Evolutionary conservation across 768 basidiomycete genomes (phyloP).

Genomic region (Termitomyces sp.): DNA sequence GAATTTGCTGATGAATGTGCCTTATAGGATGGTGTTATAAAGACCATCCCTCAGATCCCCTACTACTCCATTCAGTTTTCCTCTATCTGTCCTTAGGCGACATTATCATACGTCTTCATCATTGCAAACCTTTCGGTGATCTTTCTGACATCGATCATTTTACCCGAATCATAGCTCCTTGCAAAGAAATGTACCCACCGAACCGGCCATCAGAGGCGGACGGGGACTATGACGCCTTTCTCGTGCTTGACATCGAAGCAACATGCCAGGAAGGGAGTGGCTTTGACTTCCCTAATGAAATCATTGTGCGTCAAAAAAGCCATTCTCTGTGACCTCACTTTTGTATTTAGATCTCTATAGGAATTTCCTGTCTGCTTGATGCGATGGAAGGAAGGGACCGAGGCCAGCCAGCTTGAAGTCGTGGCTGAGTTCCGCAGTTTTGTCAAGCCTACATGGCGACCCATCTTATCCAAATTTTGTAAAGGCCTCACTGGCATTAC

Average conservation of each 20-base stretch:
- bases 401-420: conserved; percentile 57
- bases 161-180: not conserved
- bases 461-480: conserved; percentile 80
- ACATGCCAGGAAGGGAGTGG: conserved; percentile 68
- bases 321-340: conserved; percentile 2
- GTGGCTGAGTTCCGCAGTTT: conserved; percentile 85
- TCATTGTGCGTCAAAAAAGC: conserved; percentile 63
- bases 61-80: not conserved
- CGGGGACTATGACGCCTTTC: conserved; percentile 69
- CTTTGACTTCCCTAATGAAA: conserved; percentile 91
- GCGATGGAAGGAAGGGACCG: conserved; percentile 67
- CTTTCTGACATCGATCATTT: not conserved
- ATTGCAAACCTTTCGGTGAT: conserved; percentile 1
- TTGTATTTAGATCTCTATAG: conserved; percentile 33
- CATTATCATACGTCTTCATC: conserved; percentile 9
- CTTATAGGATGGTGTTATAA: no score
- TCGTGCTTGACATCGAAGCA: conserved; percentile 88
- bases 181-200: not conserved
- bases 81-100: not conserved
- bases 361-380: conserved; percentile 93
- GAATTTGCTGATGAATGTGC: no score
- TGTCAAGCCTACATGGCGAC: conserved; percentile 85
- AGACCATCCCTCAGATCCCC: not conserved
- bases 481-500: conserved; percentile 88
- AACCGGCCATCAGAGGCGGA: conserved; percentile 18